A percentile compares a stretch with the other conserved stretches of the same genome.
phyloP scores from a whole-genome alignment of 345 rosid genomes.

The Salix suchowensis region DNA sequence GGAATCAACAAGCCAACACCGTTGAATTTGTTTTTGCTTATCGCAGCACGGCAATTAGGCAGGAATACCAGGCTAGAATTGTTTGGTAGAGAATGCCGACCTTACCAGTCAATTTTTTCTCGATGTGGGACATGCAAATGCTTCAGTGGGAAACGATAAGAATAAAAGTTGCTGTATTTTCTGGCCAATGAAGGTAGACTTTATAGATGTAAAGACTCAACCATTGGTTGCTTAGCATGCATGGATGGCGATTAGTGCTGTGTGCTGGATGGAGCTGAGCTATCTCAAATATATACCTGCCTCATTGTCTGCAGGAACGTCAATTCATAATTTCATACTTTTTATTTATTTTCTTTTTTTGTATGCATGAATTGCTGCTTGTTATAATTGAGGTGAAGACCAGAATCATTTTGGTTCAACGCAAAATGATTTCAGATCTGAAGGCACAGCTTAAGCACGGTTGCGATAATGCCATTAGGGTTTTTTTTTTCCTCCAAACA shows the following conservation, averaged over 20 bases:
- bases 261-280: neutral
- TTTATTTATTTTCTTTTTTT: neutral
- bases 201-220: neutral
- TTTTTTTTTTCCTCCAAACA: no score
- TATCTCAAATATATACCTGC: neutral
- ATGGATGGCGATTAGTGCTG: slow-evolving; percentile 8
- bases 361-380: neutral
- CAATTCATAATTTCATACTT: no score
- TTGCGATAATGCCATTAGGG: neutral
- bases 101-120: neutral
- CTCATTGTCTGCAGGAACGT: neutral
- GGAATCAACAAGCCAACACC: neutral
- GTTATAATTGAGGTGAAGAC: neutral
- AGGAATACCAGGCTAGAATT: neutral
- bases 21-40: neutral
- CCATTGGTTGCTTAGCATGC: slow-evolving; percentile 2
- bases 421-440: neutral
- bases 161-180: slow-evolving; percentile 2
- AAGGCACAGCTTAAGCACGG: neutral
- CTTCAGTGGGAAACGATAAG: slow-evolving; percentile 9
- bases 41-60: neutral
- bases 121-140: slow-evolving; percentile 3
- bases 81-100: neutral
- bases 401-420: neutral
- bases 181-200: neutral